Evolutionary conservation across 2,329 filamentous ascomycete species (phyloP), one percentile per base, ranked within the genome.

Genomic region (Lasiodiplodia theobromae): DNA sequence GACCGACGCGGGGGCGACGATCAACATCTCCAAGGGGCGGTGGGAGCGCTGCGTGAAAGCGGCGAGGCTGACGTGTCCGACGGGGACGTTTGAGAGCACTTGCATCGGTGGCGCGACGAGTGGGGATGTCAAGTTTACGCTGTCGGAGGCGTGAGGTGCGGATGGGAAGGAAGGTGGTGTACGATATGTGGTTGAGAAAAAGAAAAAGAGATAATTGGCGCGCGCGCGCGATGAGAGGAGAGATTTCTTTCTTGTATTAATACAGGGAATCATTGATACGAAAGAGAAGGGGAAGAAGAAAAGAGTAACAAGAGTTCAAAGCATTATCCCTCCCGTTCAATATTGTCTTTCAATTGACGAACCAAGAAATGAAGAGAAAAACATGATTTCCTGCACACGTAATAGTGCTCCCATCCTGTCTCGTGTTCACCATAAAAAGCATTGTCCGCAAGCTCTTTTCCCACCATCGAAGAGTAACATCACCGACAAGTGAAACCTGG

Each of bases 31-130:
- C 57, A 87, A 87, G 77, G 81, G 80, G 23, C 77, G 82, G 28
- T 86, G 86, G 85, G 83, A 87, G 75, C 79, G 81, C 63, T 88
- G 86, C 73, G 81, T 87, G 64, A 81, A 84, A 51, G 86, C 86
- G 18, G 86, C 86, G 60, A 76, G 82, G 68, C 82, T 83, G 69
- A 81, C 82, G 56, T 87, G 85, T 73, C 84, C 84, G 23, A 83
- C 81, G 8, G 85, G 85, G 21, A 85, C 82, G 69, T 78, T 86
- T 73, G 78, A 75, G 49, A 83, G 77, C 31, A 82, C 81, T 1
- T 87, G 85, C 74, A 73, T 80, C 6, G 84, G 85, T 16, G 85
- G 83, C 5, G 85, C 82, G 37, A 83, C 79, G 52, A 78, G 70
- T 21, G 84, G 84, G 40, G 78, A 86, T 71, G 80, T 86, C 7